These are phyloP conservation scores for Pseudonitzschia multiseries DNA, from an alignment of 108 stramenopile species.

Conservation along the genomic window DNA sequence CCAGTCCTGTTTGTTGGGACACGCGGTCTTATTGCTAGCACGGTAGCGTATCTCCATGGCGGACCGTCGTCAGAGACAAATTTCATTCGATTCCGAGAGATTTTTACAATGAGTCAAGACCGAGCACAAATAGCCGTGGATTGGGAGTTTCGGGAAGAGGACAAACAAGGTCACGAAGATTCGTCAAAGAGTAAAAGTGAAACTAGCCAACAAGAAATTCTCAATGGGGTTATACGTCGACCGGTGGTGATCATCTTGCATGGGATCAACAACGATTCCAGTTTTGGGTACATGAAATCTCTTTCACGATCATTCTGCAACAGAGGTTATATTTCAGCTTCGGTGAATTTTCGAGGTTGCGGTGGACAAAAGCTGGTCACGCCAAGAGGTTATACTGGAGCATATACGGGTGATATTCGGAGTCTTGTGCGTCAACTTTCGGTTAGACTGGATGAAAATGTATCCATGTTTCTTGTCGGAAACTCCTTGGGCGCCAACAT, in stretches of 20 bases:
- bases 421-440: conserved; percentile 60
- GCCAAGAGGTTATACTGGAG: conserved; percentile 73
- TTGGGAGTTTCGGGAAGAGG: conserved; percentile 57
- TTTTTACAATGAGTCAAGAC: conserved; percentile 65
- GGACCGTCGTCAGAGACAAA: conserved; percentile 40
- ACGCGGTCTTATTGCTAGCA: conserved; percentile 57
- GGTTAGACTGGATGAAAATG: conserved; percentile 42
- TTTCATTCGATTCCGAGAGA: conserved; percentile 58
- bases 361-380: conserved; percentile 59
- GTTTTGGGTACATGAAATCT: conserved; percentile 83
- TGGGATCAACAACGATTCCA: conserved; percentile 87
- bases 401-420: conserved; percentile 79
- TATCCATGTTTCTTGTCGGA: conserved; percentile 70
- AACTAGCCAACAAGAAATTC: conserved; percentile 27
- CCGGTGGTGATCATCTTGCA: conserved; percentile 76
- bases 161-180: neutral
- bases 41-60: conserved; percentile 65
- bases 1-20: conserved; percentile 80
- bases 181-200: conserved; percentile 10
- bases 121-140: conserved; percentile 74
- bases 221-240: conserved; percentile 47
- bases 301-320: conserved; percentile 67
- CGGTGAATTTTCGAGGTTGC: conserved; percentile 82
- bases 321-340: conserved; percentile 80
- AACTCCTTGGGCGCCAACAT: conserved; percentile 82